Evolutionary conservation across 1,284 basidiomycete species (phyloP), one percentile per base, ranked within the genome.

Genomic region (Sporisorium scitamineum): DNA sequence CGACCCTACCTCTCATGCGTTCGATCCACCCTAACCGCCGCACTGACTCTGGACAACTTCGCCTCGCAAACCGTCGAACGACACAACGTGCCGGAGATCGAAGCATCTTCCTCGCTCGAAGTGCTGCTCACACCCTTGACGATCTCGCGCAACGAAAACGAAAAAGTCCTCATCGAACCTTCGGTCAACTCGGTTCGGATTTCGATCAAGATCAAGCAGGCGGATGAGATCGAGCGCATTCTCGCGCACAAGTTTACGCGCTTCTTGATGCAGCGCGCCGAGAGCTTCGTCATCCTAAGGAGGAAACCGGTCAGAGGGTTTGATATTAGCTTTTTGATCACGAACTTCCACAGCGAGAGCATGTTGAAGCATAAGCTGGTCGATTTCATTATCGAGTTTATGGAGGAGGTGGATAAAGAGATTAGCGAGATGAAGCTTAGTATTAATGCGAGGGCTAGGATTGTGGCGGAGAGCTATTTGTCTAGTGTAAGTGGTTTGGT

Each of bases 331-430:
- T 99, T 99, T 89, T 88, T 99, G 74, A 97, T 99, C 85, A 98
- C 97, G 64, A 98, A 98, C 87, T 92, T 92, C 72, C 95, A 99
- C 86, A 91, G 94, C 26, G 96, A 99, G 86, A 93, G 93, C 3
- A 97, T 99, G 95, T 89, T 98, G 79, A 99, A 99, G 88, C 95
- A 99, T 87, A 99, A 98, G 88, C 92, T 99, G 61, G 97, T 99
- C 48, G 97, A 99, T 87, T 99, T 99, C 87, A 97, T 99, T 87
- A 97, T 98, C 79, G 94, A 99, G 92, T 97, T 98, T 86, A 98
- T 98, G 95, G 95, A 98, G 85, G 95, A 98, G 81, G 95, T 98
- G 59, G 93, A 94, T 85, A 93, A 92, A 85, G 93, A 94, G 85
- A 94, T 94, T 83, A 94, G 92, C 70, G 89, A 90, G 79, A 89